Evolutionary conservation across 2,329 filamentous ascomycete species (phyloP), one percentile per base, ranked within the genome.

Genomic region (Dothideomycetes sp.): DNA sequence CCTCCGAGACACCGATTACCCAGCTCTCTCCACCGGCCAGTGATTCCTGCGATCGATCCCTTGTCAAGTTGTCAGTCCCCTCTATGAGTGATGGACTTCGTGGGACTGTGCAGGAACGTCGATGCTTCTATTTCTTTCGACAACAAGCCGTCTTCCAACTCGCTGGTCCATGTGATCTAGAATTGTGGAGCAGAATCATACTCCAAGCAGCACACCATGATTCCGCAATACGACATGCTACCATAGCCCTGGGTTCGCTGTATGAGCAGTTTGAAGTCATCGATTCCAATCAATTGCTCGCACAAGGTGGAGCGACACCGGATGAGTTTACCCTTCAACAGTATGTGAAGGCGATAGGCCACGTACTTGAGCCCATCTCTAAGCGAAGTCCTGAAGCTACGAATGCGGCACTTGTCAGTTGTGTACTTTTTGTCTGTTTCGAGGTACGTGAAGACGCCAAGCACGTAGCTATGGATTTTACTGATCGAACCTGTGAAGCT

Each of bases 151-250:
- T 45, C 8, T 48, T 46, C 3, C 41, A 38, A 5, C 36, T 53
- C 2, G 46, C 50, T 2, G 39, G 39, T n/a, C 47, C 47, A 35
- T 52, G 53, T 35, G 50, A 49, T 16, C 41, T 44, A 8, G 41
- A 45, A 10, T 52, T 58, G 10, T 58, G 53, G 53, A 50, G 54
- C 18, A 48, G 48, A 11, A 42, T 54, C 3, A 45, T 59, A 4
- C 44, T 58, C 15, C 56, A 59, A 38, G 37, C 52, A 18, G 49
- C 49, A 33, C 50, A 56, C 16, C 50, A 41, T 9, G 53, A 59
- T 37, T 53, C 54, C 7, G 49, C 51, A 4, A 49, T 59, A 4
- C 42, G 53, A 37, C 47, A 57, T 47, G 56, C 56, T 9, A 46
- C 59, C 31, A 52, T 52, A 16, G 56, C 55, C 9, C 42, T 59